Evolutionary conservation across 495 filamentous ascomycete species (phyloP), one percentile per base, ranked within the genome.

Genomic region (Penicillium dipodomyicola): DNA sequence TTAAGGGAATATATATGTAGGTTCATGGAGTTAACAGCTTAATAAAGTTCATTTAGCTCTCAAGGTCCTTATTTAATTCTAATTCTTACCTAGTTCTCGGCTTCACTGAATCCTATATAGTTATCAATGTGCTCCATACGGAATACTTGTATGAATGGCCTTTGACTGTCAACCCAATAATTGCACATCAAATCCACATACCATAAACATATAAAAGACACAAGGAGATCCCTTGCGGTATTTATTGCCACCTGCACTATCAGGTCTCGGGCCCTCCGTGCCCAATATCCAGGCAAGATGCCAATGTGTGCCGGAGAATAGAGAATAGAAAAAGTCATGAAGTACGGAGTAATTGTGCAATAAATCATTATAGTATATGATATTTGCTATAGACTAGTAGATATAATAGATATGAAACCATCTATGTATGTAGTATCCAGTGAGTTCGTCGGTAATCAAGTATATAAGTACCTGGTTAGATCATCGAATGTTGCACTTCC

Each of bases 401-500:
- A 11, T 33, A 33, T 12, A 33, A 33, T 33, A 33, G 30, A 10
- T 33, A 33, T 4, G 3, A 30, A 30, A 30, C 9, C 2, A 30
- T 10, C 29, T 25, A 25, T 25, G 6, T 25, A 25, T 25, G 23
- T 5, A 25, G 0, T 25, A 25, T 6, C 5, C 23, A 25, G 5
- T 25, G 23, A 25, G 23, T 25, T 25, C 23, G 27, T 9, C 9
- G 0, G 27, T 29, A 29, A 8, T 29, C 9, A 29, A 29, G 27
- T 42, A 17, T 35, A 35, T 17, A 51, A 41, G 55, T 60, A 48
- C 30, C n/a, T 20, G 45, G 58, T 64, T 61, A 62, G 56, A 58
- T 62, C 62, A 62, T 58, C 59, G 42, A 56, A 54, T 59, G 59
- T 69, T 76, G 72, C 74, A 69, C 73, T 70, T 60, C 59, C 61